phyloP scores from a whole-genome alignment of 176 grass and related monocot species.

The Eleusine coracana region DNA sequence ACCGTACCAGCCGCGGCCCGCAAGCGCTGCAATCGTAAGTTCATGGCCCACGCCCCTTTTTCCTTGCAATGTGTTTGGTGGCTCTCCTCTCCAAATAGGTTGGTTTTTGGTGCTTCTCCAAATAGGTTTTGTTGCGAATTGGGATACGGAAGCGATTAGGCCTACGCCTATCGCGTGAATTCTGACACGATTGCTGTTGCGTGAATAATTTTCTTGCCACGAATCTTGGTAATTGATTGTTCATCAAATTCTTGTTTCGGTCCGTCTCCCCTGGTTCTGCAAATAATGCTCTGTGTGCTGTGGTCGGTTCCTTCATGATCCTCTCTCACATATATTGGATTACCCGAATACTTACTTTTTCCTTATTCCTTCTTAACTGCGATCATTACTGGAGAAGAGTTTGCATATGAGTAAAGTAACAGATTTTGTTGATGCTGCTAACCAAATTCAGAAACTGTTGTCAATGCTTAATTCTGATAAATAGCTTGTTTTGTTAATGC shows the following conservation, averaged over 20 bases:
- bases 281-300: not conserved
- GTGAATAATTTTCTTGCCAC: not conserved
- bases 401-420: not conserved
- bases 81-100: not conserved
- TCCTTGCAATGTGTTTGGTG: slow-evolving; percentile 4
- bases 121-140: not conserved
- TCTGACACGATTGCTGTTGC: not conserved
- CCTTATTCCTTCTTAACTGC: slow-evolving; percentile 9
- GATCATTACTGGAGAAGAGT: not conserved
- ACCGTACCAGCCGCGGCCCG: slow-evolving; percentile 38
- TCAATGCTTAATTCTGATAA: not conserved
- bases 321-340: not conserved
- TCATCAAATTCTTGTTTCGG: not conserved
- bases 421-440: not conserved
- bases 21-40: slow-evolving; percentile 21
- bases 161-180: not conserved
- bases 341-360: not conserved
- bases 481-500: too few relatives aligned
- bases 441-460: not conserved
- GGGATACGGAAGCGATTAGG: not conserved
- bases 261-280: too few relatives aligned
- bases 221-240: not conserved
- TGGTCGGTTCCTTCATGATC: not conserved
- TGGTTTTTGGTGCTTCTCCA: not conserved
- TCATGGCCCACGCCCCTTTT: not conserved